Base-by-base conservation (phyloP, 2,329 filamentous ascomycete species). In the Truncatella angustata region DNA sequence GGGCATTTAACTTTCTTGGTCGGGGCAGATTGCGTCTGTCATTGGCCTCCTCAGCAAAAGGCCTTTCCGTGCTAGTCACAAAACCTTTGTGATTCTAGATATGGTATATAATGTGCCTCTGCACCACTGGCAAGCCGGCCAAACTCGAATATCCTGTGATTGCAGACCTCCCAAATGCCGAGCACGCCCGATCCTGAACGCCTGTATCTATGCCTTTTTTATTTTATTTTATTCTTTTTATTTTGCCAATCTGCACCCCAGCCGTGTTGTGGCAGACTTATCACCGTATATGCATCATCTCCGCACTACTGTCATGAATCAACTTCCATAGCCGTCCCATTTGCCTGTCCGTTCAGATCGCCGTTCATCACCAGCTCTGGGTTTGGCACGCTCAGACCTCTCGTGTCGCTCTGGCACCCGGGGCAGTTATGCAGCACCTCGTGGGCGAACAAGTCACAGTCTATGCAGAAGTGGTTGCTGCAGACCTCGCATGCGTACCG, bases 361-460 rank as follows among this genome's bases (percentile, higher is more conserved):
- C 68, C 69, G 48, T 72, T 70, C 42, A 32, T 51, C 24, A 30
- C 23, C 35, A 51, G 21, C 20, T 51, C 49, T 23, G 45, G 47
- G 30, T 53, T 50, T 20, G 56, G 57, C 46, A 54, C 28, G 16
- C 7, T 28, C 23, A 24, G 20, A 34, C 60, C 65, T 18, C 74
- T 63, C 4, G 70, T 73, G 52, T 76, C 74, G 63, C 79, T 81
- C 69, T 84, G 87, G 68, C 94, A 99, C 0, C 93, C 93, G 0
- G 94, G 92, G 64, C 94, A 99, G 70, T 97, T 97, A 68, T 99
- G 93, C 48, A 96, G 82, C 11, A 95, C 84, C 72, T 97, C 91
- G 67, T 99, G 94, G 21, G 90, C 88, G 72, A 94, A 97, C 21
- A 97, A 85, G 69, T 99, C 94, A 69, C 94, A 99, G 68, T 99